Conservation (phyloP, 2,329 filamentous ascomycete genomes). For the Fusarium oligoseptatum region DNA sequence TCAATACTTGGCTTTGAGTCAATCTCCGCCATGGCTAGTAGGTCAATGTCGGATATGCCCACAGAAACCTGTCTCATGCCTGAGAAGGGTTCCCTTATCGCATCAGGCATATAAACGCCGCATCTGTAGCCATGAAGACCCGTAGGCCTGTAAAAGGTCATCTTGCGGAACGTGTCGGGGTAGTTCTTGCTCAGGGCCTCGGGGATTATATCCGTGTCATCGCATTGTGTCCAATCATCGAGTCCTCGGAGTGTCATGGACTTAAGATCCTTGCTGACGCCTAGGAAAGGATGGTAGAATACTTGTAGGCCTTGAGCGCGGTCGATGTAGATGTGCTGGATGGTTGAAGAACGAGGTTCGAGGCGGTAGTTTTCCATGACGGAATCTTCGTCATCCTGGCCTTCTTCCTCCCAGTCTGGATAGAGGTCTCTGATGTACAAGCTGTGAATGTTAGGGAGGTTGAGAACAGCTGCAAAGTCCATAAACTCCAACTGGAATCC, state of each 20-base stretch:
- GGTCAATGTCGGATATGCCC: background rate
- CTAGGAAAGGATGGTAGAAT: background rate
- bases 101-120: background rate
- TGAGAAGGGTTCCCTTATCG: accelerated
- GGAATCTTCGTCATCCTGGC: background rate
- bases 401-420: background rate
- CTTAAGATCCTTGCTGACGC: background rate
- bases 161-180: conserved; percentile 1
- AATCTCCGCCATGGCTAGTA: background rate
- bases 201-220: background rate
- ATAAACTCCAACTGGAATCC: background rate
- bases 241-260: conserved; percentile 14
- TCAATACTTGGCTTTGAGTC: background rate
- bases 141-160: conserved; percentile 18
- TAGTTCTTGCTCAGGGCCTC: background rate
- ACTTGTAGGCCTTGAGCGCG: background rate
- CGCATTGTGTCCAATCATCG: background rate
- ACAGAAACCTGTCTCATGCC: conserved; percentile 12
- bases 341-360: conserved; percentile 9
- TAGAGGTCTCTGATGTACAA: conserved; percentile 16
- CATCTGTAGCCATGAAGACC: background rate
- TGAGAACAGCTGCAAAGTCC: conserved; percentile 3
- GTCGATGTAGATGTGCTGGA: background rate
- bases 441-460: conserved; percentile 11
- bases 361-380: background rate